phyloP scores from a whole-genome alignment of 345 rosid species.

The Camelina neglecta region DNA sequence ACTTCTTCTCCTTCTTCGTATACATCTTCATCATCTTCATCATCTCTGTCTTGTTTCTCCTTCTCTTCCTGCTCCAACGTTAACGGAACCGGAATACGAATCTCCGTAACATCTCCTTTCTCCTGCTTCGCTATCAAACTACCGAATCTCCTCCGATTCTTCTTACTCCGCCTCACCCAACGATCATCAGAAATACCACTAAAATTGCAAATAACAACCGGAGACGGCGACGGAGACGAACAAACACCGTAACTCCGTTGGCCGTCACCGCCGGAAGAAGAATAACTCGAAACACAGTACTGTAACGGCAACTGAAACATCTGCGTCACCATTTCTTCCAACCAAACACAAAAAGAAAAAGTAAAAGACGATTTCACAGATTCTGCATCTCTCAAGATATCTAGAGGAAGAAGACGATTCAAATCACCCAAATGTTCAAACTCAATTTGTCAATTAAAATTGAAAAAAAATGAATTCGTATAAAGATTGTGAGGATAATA shows the following conservation, averaged over 20 bases:
- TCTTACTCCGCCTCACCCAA: constrained; percentile 25
- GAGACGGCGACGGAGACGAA: constrained; percentile 19
- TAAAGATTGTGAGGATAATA: constrained; percentile 20
- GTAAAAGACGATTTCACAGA: constrained; percentile 5
- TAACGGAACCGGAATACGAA: constrained; percentile 46
- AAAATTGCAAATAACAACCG: constrained; percentile 20
- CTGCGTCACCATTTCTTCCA: constrained; percentile 34
- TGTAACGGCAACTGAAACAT: constrained; percentile 37
- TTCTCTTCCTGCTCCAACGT: constrained; percentile 46
- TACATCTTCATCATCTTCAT: constrained; percentile 31
- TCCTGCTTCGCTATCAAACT: constrained; percentile 41
- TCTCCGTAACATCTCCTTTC: constrained; percentile 49
- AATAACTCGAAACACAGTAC: constrained; percentile 25
- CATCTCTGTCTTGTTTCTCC: constrained; percentile 32
- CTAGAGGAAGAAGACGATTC: constrained; percentile 26
- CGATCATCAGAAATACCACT: not conserved
- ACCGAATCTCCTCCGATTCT: constrained; percentile 37
- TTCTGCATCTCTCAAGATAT: constrained; percentile 33
- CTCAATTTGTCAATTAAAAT: not conserved
- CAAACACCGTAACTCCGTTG: constrained; percentile 27
- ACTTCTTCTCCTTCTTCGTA: constrained; percentile 34
- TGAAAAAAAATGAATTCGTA: not conserved
- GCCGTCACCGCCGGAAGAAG: constrained; percentile 33
- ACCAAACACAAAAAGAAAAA: no score
- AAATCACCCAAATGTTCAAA: constrained; percentile 9